Evolutionary conservation across 2,329 filamentous ascomycete species (phyloP), one percentile per base, ranked within the genome.

Genomic region (Grosmannia clavigera): DNA sequence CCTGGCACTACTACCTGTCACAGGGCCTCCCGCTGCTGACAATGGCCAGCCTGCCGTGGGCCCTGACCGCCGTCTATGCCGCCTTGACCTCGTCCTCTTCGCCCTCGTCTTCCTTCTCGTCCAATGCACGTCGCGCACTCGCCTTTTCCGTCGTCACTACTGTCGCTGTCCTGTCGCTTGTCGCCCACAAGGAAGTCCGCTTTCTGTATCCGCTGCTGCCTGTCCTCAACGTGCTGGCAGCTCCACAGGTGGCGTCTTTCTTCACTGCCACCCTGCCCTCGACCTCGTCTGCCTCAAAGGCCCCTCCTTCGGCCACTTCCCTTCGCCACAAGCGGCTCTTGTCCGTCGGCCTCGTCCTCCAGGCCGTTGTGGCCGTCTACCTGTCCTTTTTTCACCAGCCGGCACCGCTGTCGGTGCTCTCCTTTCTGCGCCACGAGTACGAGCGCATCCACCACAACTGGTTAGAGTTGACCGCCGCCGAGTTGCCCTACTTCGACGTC

Each of bases 161-260:
- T 61, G 74, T 88, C 11, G 70, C 74, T 1, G 71, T 77, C 2
- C 79, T 97, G 40, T 95, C 90, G 1, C 69, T 88, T 55, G 88
- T 97, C 65, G 85, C 90, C 1, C 94, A 99, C 75, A 99, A 99
- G 72, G 94, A 99, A 78, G 89, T 96, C 66, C 90, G 94, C 68
- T 99, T 99, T 76, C 88, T 97, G 65, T 96, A 95, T 68, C 92
- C 94, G 1, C 80, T 99, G 22, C 80, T 97, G 1, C 92, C 94
- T 1, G 80, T 86, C n/a, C 80, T 99, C 7, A 90, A 94, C 70
- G 76, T 96, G 63, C 76, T 97, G 48, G 83, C 88, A 1, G 90
- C 90, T 0, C 81, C 83, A 0, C 79, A 84, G 3, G 73, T 89
- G 19, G 76, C 81, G 3, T 71, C 76, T 10, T 91, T 89, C 74